Percentiles rank a stretch among this genome's conserved stretches.
Conservation (phyloP, 192 early-diverging fungal genomes). For the Backusella australiensis region DNA sequence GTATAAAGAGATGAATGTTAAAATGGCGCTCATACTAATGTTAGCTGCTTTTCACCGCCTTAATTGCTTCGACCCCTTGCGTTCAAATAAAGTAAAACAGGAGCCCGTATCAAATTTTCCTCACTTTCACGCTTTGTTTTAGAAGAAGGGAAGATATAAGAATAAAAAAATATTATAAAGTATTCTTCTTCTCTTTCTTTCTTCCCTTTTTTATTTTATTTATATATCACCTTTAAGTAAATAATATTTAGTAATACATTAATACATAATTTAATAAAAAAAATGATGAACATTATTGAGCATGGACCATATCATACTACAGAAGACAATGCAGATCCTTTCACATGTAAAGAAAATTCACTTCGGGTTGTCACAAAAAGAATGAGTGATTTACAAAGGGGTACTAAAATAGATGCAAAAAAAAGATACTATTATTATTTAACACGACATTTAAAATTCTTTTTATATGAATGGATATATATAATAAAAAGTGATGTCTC, state of each 20-base stretch:
- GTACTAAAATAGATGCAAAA: not conserved
- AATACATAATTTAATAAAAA: not conserved
- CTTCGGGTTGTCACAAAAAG: slow-evolving; percentile 2
- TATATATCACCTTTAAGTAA: not conserved
- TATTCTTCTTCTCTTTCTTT: not conserved
- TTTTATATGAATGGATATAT: not conserved
- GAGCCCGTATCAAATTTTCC: not conserved
- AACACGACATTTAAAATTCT: not conserved
- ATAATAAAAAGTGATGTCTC: not conserved
- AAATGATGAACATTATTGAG: not conserved
- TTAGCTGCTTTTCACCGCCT: not conserved
- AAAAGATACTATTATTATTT: not conserved
- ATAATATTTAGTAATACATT: not conserved
- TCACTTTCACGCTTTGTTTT: not conserved
- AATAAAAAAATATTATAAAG: not conserved
- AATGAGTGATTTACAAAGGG: not conserved
- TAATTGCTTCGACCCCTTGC: not conserved
- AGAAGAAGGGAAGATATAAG: not conserved
- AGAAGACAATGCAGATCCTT: not conserved
- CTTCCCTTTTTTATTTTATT: not conserved
- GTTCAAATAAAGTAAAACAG: not conserved
- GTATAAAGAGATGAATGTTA: not conserved
- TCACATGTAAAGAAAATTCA: not conserved
- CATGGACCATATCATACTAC: not conserved
- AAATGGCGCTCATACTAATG: not conserved